Base-by-base conservation (phyloP, 371 early-diverging fungal species). In the Rhizopus sp. region DNA sequence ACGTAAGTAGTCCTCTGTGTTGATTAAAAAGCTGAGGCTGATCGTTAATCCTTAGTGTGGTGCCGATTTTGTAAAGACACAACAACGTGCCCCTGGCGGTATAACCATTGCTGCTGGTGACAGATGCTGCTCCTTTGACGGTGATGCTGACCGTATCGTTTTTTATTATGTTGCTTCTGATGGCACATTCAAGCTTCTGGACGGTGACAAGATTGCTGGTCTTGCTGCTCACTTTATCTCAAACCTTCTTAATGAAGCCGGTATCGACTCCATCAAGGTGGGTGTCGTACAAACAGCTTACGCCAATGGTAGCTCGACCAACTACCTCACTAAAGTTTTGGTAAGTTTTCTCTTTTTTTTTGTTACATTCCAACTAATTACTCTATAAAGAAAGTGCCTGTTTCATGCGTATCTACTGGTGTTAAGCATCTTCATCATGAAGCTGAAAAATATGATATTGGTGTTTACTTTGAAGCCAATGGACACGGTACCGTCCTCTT, bases 381-480 rank as follows among this genome's bases (percentile, higher is more conserved):
- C 23, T 41, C 13, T 13, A 9, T 63, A 48, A 73, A 88, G 89
- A 82, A 90, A 68, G 91, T 97, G 17, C 97, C 97, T 32, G 95
- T 96, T 12, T 90, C 92, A 10, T 96, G 92, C 69, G 96, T 95
- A 3, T 84, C 91, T 38, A 99, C 99, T 23, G 99, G 99, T 63
- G 99, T 99, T 58, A 99, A 99, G 86, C 95, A 99, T 80, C 86
- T 99, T 71, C 98, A 99, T 64, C 97, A 95, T 71, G 96, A 95
- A 70, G 99, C 99, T 40, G 88, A 92, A 68, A 88, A 93, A 62
- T 99, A 92, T 77, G 97, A 96, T 75, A 89, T 99, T 59, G 99
- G 99, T 66, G 96, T 99, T 41, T 99, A 99, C 84, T 99, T 99
- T 89, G 99, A 99, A 77, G 99, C 99, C 38, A 99, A 99, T 63